Conservation (phyloP, 2,329 filamentous ascomycete species). For the Tolypocladium ophioglossoides region DNA sequence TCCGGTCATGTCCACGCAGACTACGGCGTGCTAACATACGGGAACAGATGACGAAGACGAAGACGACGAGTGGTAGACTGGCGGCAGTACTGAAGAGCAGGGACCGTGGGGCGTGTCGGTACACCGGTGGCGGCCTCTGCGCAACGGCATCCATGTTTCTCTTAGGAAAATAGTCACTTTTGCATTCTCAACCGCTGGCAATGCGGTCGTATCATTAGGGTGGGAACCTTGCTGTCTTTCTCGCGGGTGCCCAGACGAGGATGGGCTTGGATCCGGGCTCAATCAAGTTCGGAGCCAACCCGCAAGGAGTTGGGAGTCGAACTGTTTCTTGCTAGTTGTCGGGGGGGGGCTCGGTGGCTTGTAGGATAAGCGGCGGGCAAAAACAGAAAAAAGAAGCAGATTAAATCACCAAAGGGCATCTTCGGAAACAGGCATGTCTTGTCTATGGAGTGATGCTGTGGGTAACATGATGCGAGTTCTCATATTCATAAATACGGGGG, state of each 20-base stretch:
- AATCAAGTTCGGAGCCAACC: not conserved
- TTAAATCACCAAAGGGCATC: too few species aligned
- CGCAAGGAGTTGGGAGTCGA: not conserved
- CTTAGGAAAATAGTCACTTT: not conserved
- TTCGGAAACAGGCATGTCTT: slow-evolving; percentile 11
- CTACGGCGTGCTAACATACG: slow-evolving; percentile 3
- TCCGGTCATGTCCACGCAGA: not conserved
- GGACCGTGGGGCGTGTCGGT: not conserved
- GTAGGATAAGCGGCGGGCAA: not conserved
- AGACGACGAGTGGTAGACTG: slow-evolving; percentile 56
- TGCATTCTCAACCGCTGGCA: not conserved
- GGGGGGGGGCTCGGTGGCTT: not conserved
- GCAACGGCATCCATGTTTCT: not conserved
- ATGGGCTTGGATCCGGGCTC: not conserved
- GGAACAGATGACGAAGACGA: slow-evolving; percentile 62
- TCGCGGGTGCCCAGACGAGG: not conserved
- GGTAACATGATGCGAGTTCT: slow-evolving; percentile 11
- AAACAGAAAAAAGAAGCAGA: too few species aligned
- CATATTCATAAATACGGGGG: slow-evolving; percentile 13
- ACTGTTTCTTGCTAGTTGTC: not conserved
- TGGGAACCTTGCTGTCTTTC: not conserved
- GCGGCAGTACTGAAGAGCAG: not conserved
- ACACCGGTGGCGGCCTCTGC: not conserved
- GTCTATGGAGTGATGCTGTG: slow-evolving; percentile 13
- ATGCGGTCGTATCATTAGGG: not conserved